Conservation (phyloP, 495 filamentous ascomycete genomes). For the Trichoderma erinaceum region DNA sequence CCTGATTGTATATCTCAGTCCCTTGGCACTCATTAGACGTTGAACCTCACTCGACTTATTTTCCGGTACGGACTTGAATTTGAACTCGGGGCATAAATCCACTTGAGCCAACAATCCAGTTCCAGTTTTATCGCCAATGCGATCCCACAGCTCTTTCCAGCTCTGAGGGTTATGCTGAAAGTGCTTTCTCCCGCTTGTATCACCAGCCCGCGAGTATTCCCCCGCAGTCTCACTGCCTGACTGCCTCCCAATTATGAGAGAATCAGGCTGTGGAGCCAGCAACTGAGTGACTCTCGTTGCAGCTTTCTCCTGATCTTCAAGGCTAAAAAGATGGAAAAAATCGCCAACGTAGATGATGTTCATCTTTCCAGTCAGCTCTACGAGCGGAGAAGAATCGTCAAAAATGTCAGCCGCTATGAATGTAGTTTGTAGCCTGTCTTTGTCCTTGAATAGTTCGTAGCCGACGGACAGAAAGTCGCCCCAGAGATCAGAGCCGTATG, state of each 20-base stretch:
- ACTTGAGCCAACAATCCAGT: conserved; percentile 38
- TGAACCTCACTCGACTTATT: not conserved
- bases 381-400: conserved; percentile 24
- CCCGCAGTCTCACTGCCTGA: not conserved
- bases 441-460: conserved; percentile 47
- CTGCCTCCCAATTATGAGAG: conserved; percentile 41
- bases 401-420: conserved; percentile 52
- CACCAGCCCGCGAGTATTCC: conserved; percentile 27
- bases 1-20: conserved; percentile 9
- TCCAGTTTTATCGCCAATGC: conserved; percentile 35
- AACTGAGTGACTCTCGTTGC: conserved; percentile 43
- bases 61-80: conserved; percentile 10
- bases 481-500: conserved; percentile 44
- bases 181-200: conserved; percentile 19
- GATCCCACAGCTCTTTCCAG: conserved; percentile 41
- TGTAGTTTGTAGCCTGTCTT: conserved; percentile 32
- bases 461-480: conserved; percentile 47
- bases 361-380: conserved; percentile 36
- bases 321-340: conserved; percentile 58
- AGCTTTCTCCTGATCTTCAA: conserved; percentile 43
- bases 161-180: conserved; percentile 40
- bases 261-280: conserved; percentile 30
- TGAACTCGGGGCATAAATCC: conserved; percentile 20
- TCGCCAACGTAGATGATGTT: conserved; percentile 50
- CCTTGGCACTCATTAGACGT: not conserved